These are phyloP conservation scores for Chalaropsis ovoidea DNA, from an alignment of 2,329 filamentous ascomycete species.

Conservation along the genomic window DNA sequence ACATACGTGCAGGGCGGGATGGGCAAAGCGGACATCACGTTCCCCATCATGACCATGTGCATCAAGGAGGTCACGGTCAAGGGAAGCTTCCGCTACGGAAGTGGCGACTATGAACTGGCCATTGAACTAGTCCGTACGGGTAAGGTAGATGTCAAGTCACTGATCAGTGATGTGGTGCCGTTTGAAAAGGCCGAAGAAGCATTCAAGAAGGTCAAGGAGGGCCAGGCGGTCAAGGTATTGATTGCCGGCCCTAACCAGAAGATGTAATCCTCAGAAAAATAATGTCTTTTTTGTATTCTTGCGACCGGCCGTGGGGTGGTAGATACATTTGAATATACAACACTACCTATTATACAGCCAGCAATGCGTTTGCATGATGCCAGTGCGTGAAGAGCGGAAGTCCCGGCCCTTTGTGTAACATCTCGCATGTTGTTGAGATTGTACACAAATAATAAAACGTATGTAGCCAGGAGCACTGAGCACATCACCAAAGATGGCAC, in stretches of 20 bases:
- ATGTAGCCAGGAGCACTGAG: neutral
- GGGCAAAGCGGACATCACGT: constrained; percentile 77
- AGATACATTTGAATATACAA: neutral
- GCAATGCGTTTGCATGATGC: neutral
- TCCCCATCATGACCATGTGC: constrained; percentile 85
- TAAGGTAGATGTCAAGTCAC: constrained; percentile 67
- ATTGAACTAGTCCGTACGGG: constrained; percentile 64
- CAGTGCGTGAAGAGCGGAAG: neutral
- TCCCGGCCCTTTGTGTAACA: neutral
- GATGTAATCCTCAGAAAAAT: neutral
- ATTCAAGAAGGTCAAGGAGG: constrained; percentile 75
- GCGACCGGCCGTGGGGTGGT: neutral
- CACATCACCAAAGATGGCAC: neutral
- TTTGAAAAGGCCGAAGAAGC: constrained; percentile 79
- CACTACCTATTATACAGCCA: neutral
- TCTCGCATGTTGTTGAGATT: neutral
- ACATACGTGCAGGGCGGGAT: constrained; percentile 81
- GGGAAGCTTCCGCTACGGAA: constrained; percentile 82
- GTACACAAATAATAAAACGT: neutral
- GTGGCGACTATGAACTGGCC: constrained; percentile 77
- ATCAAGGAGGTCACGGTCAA: constrained; percentile 79
- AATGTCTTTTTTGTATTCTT: neutral
- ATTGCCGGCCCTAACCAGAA: constrained; percentile 57
- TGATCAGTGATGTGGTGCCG: constrained; percentile 66
- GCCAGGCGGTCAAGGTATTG: constrained; percentile 63